phyloP scores from a whole-genome alignment of 2,329 filamentous ascomycete genomes.

The Neopestalotiopsis sp. region DNA sequence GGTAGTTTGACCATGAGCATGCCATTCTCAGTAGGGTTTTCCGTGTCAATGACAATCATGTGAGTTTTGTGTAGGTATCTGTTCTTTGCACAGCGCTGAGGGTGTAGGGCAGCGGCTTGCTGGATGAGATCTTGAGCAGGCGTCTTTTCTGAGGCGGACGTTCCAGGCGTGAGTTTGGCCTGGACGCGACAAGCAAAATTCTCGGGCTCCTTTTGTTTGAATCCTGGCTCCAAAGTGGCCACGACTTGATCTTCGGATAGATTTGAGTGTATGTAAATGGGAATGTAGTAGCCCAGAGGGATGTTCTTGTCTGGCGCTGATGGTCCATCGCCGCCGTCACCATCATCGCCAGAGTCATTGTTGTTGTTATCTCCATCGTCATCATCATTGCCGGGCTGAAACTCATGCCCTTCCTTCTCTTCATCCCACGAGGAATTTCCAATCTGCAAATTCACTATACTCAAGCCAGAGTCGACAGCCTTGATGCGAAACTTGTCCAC shows the following conservation, averaged over 20 bases:
- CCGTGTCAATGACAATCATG: neutral
- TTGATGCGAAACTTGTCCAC: slow-evolving; percentile 28
- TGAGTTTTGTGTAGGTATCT: neutral
- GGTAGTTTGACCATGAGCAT: neutral
- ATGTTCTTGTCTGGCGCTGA: neutral
- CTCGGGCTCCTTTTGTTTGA: neutral
- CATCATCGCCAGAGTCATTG: neutral
- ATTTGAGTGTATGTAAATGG: neutral
- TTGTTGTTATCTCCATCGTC: neutral
- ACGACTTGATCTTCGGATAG: neutral
- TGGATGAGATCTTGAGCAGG: neutral
- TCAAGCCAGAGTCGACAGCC: slow-evolving; percentile 25
- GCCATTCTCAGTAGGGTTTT: neutral
- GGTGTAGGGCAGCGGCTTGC: neutral
- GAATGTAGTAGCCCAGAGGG: neutral
- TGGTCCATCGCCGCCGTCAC: neutral
- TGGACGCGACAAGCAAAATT: neutral
- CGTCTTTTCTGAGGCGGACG: neutral
- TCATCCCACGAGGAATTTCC: slow-evolving; percentile 17
- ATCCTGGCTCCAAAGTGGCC: neutral
- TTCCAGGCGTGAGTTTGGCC: neutral
- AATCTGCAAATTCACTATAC: slow-evolving; percentile 25
- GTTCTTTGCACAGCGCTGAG: neutral
- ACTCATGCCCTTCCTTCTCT: neutral
- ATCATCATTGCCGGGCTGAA: neutral